These are phyloP conservation scores for Poterioochromonas sp. DNA, from an alignment of 352 stramenopile species.

Conservation along the genomic window DNA sequence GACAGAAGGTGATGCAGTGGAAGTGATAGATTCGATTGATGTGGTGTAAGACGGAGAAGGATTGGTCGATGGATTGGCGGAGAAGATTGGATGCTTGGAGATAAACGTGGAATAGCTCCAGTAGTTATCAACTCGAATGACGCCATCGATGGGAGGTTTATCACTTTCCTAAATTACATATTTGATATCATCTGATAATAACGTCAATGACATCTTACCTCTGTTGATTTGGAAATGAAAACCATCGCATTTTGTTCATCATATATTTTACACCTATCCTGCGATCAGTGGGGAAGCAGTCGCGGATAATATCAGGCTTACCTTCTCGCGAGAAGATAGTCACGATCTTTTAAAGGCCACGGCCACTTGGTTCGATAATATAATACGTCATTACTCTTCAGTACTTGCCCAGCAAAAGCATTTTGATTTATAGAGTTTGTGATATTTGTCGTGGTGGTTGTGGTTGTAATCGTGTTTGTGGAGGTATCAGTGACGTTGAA, in stretches of 20 bases:
- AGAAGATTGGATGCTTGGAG: background rate
- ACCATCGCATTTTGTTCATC: background rate
- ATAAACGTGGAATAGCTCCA: background rate
- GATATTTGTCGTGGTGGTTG: too few relatives aligned
- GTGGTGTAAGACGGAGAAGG: background rate
- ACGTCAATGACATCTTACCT: too few relatives aligned
- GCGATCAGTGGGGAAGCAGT: background rate
- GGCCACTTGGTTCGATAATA: slow-evolving; percentile 19
- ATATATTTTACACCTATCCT: background rate
- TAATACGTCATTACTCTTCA: background rate
- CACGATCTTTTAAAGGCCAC: slow-evolving; percentile 11
- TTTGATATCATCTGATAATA: too few relatives aligned
- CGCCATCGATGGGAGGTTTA: background rate
- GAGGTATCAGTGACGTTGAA: background rate
- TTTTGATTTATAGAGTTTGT: background rate
- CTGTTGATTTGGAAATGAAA: background rate
- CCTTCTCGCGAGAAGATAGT: background rate
- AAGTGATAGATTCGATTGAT: background rate
- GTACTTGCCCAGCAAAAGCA: background rate
- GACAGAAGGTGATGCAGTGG: background rate
- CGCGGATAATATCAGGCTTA: background rate
- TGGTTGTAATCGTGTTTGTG: too few relatives aligned
- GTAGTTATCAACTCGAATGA: slow-evolving; percentile 18
- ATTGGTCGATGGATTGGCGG: background rate
- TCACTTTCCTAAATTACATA: too few relatives aligned